phyloP scores from a whole-genome alignment of 768 basidiomycete species.

The Rhodotorula sphaerocarpa region DNA sequence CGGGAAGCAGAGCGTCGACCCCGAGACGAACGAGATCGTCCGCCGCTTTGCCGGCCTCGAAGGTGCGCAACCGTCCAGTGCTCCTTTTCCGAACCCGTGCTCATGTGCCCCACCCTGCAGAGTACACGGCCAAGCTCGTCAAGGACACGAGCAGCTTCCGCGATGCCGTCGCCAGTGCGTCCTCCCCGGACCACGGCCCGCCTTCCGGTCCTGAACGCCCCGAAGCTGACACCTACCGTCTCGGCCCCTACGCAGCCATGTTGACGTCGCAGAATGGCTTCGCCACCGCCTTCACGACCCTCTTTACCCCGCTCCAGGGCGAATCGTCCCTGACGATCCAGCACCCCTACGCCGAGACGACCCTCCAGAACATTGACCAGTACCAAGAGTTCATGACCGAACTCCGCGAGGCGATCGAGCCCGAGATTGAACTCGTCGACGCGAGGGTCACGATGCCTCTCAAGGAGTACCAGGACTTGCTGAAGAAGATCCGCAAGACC shows the following conservation, averaged over 20 bases:
- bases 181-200: neutral
- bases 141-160: conserved; percentile 85
- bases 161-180: conserved; percentile 68
- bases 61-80: neutral
- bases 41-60: conserved; percentile 30
- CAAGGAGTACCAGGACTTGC: conserved; percentile 76
- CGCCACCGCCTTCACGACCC: conserved; percentile 43
- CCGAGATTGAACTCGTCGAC: conserved; percentile 91
- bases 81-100: neutral
- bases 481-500: conserved; percentile 85
- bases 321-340: conserved; percentile 39
- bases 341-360: conserved; percentile 66
- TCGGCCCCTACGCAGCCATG: conserved; percentile 42
- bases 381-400: conserved; percentile 74
- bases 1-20: conserved; percentile 55
- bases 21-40: conserved; percentile 27
- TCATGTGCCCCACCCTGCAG: conserved; percentile 52
- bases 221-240: too few relatives aligned
- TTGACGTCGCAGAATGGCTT: conserved; percentile 45
- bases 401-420: conserved; percentile 63
- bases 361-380: conserved; percentile 64
- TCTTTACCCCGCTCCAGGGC: conserved; percentile 43
- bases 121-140: conserved; percentile 74
- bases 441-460: conserved; percentile 72
- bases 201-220: conserved; percentile 32